Percentiles rank a stretch among this genome's conserved stretches.
Evolutionary conservation across 2,329 filamentous ascomycete genomes (phyloP).

Genomic region (Cytospora leucostoma): DNA sequence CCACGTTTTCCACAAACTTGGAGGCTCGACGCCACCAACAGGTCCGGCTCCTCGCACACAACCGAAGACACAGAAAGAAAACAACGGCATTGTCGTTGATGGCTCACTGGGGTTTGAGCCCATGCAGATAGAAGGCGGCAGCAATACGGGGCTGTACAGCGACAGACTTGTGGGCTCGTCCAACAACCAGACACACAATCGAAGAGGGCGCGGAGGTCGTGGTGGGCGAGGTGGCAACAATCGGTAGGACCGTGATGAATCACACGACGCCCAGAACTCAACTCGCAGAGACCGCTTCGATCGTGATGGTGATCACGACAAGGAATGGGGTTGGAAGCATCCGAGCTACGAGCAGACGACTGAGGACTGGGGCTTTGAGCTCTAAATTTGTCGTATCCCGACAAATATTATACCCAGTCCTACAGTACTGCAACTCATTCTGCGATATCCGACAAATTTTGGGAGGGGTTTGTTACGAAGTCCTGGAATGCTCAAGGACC

Average conservation of each 20-base stretch:
- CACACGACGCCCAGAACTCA: constrained; percentile 1
- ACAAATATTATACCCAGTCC: neutral
- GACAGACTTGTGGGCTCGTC: constrained; percentile 44
- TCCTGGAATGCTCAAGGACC: neutral
- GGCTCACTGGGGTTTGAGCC: constrained; percentile 55
- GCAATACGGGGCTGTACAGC: constrained; percentile 51
- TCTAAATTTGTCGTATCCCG: neutral
- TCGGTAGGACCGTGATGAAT: constrained; percentile 24
- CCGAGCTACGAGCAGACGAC: neutral
- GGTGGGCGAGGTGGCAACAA: constrained; percentile 24
- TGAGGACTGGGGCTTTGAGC: neutral
- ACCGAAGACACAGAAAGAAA: constrained; percentile 14
- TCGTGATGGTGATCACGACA: neutral
- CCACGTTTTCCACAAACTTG: constrained; percentile 70
- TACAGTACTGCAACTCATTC: neutral
- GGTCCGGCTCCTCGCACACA: constrained; percentile 39
- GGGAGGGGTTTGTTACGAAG: neutral
- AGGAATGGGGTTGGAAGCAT: neutral
- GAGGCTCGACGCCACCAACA: constrained; percentile 39
- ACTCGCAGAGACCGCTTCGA: neutral
- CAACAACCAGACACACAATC: constrained; percentile 14
- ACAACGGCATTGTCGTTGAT: constrained; percentile 50
- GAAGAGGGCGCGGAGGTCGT: constrained; percentile 24
- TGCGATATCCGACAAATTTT: neutral
- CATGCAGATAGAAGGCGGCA: constrained; percentile 41